Evolutionary conservation across 805 yeast genomes (phyloP).

Genomic region (Schizosaccharomyces lindneri): DNA sequence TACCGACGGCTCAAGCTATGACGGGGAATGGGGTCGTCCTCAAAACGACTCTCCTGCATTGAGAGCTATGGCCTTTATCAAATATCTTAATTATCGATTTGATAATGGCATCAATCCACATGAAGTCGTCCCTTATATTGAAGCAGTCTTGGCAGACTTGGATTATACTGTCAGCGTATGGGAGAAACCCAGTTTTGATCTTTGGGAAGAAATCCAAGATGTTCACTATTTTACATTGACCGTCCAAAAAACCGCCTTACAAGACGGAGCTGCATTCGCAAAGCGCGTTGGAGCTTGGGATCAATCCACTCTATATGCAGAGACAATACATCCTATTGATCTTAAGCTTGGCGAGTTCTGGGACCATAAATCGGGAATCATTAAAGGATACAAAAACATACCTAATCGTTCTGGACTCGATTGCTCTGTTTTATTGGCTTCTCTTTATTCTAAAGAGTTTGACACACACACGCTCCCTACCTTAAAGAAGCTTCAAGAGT

Average conservation of each 20-base stretch:
- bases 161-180: conserved; percentile 36
- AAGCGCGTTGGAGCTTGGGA: conserved; percentile 11
- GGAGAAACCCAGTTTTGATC: conserved; percentile 47
- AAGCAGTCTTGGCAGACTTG: conserved; percentile 45
- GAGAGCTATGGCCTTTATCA: conserved; percentile 37
- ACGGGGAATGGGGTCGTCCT: conserved; percentile 72
- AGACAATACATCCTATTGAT: conserved; percentile 5
- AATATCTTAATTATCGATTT: conserved; percentile 25
- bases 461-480: conserved; percentile 14
- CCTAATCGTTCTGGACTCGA: conserved; percentile 47
- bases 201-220: conserved; percentile 75
- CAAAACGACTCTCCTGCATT: conserved; percentile 89
- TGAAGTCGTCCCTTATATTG: conserved; percentile 5
- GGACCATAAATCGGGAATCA: conserved; percentile 20
- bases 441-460: conserved; percentile 12
- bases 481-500: conserved; percentile 31
- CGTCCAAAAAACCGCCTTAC: conserved; percentile 46
- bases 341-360: conserved; percentile 6
- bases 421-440: conserved; percentile 41
- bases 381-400: conserved; percentile 41
- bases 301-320: conserved; percentile 7
- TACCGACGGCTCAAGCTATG: conserved; percentile 38
- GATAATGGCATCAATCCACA: conserved; percentile 11
- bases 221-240: conserved; percentile 57
- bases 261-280: conserved; percentile 25